phyloP scores from a whole-genome alignment of 163 green algal genomes.

The Scenedesmus sp. region DNA sequence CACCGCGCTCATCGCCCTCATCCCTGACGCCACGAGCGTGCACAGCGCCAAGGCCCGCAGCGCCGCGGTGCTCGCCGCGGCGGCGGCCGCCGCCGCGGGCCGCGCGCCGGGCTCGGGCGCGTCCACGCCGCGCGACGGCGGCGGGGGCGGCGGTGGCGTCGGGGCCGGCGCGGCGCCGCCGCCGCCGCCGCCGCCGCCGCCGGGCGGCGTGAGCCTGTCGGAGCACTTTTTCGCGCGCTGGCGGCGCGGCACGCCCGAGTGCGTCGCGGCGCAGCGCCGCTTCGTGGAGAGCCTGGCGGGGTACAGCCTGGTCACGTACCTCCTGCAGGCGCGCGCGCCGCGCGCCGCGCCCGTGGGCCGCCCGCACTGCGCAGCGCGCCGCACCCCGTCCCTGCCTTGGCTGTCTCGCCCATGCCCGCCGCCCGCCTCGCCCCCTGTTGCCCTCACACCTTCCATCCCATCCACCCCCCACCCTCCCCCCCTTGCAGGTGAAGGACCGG shows the following conservation, averaged over 20 bases:
- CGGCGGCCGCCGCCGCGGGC: not conserved
- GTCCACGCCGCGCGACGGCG: not conserved
- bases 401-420: too few species aligned
- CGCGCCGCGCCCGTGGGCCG: not conserved
- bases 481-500: constrained; percentile 84
- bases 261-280: constrained; percentile 80
- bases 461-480: not conserved
- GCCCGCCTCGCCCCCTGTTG: too few species aligned
- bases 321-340: constrained; percentile 74
- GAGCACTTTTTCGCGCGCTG: constrained; percentile 90
- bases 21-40: constrained; percentile 91
- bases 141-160: constrained; percentile 15
- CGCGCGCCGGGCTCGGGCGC: not conserved
- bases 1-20: constrained; percentile 97
- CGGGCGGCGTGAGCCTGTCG: constrained; percentile 66
- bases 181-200: not conserved
- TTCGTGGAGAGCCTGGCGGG: constrained; percentile 96
- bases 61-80: not conserved
- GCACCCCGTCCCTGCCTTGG: too few species aligned
- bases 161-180: not conserved
- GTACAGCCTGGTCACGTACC: constrained; percentile 94
- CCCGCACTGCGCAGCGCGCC: too few species aligned
- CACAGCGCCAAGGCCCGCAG: constrained; percentile 85
- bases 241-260: constrained; percentile 62
- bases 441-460: not conserved